Evolutionary conservation across 371 early-diverging fungal species (phyloP).

Genomic region (Actinomucor elegans): DNA sequence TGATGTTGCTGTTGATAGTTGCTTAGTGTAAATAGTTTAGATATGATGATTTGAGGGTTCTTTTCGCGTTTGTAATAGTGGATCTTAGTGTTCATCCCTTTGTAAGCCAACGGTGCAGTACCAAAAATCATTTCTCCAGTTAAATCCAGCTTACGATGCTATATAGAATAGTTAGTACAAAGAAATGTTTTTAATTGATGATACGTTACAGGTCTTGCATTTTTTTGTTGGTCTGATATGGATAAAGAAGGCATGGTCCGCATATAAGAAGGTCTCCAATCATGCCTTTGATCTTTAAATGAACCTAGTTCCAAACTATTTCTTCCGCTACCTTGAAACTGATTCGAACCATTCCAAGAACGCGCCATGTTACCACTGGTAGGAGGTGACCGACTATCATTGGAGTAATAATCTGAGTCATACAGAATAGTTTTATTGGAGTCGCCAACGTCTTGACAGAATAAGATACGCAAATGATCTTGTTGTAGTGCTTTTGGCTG

Average conservation of each 20-base stretch:
- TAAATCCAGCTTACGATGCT: conserved; percentile 47
- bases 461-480: conserved; percentile 38
- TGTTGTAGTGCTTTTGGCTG: conserved; percentile 23
- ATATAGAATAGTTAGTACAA: too few species aligned
- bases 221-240: conserved; percentile 21
- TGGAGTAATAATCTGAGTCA: conserved; percentile 33
- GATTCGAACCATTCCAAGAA: conserved; percentile 38
- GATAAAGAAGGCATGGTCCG: conserved; percentile 29
- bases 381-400: conserved; percentile 5
- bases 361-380: conserved; percentile 21
- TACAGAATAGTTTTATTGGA: conserved; percentile 43
- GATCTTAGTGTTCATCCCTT: conserved; percentile 68
- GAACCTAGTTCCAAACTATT: conserved; percentile 21
- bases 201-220: conserved; percentile 15
- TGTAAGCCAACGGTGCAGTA: conserved; percentile 65
- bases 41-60: conserved; percentile 59
- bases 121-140: conserved; percentile 70
- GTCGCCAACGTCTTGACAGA: conserved; percentile 47
- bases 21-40: conserved; percentile 60
- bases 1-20: not conserved
- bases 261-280: conserved; percentile 36
- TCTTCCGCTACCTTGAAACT: conserved; percentile 1
- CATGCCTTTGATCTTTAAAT: conserved; percentile 28
- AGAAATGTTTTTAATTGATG: too few species aligned
- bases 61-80: conserved; percentile 56